Evolutionary conservation across 148 eudicot genomes (phyloP).

Genomic region (Rhododendron griersonianum): DNA sequence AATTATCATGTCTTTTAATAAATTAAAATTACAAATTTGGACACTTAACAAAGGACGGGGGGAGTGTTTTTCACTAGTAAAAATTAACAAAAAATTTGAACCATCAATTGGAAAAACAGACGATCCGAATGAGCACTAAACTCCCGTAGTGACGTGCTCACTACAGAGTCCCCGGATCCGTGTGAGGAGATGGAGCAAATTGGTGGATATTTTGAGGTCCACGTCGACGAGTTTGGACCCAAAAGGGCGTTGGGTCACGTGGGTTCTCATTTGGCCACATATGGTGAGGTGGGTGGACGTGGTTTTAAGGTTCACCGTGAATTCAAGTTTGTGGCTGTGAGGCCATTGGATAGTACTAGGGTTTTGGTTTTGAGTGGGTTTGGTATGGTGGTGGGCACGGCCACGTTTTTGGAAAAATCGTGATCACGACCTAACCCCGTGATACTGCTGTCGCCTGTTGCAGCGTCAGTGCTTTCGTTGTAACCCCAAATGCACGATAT

Average conservation of each 20-base stretch:
- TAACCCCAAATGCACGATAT: background rate
- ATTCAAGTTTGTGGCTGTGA: background rate
- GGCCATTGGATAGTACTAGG: background rate
- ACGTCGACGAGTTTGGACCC: constrained; percentile 7
- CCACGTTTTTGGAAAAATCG: background rate
- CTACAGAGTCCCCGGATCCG: too few relatives aligned
- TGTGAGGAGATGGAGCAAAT: background rate
- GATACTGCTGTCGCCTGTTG: background rate
- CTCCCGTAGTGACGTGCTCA: too few relatives aligned
- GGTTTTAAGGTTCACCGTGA: background rate
- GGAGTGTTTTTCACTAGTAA: too few relatives aligned
- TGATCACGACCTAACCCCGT: background rate
- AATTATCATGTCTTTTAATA: too few relatives aligned
- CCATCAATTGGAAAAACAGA: too few relatives aligned
- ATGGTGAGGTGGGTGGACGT: background rate
- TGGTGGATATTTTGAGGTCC: constrained; percentile 20
- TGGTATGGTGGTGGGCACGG: background rate
- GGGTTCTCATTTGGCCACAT: constrained; percentile 8
- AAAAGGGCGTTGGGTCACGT: constrained; percentile 17
- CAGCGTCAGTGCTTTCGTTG: background rate
- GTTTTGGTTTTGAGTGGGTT: background rate
- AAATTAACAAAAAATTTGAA: too few relatives aligned
- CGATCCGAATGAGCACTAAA: too few relatives aligned
- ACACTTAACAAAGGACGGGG: too few relatives aligned
- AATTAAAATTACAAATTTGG: too few relatives aligned